Evolutionary conservation across 2,329 filamentous ascomycete genomes (phyloP).

Genomic region (Immersiporthe knoxdaviesiana): DNA sequence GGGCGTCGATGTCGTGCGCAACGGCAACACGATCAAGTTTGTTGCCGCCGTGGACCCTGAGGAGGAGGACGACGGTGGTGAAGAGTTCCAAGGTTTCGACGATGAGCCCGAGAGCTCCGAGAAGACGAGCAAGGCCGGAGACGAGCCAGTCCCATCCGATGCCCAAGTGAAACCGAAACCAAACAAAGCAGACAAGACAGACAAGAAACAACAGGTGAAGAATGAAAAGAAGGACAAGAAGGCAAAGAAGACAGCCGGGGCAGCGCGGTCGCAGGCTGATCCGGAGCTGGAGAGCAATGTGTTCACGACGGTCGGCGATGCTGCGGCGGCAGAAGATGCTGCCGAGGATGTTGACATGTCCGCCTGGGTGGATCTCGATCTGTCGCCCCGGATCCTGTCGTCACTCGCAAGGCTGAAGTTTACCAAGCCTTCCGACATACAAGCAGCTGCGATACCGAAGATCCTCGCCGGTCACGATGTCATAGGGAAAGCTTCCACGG

Average conservation of each 20-base stretch:
- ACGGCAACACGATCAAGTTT: constrained; percentile 63
- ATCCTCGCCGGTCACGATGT: constrained; percentile 85
- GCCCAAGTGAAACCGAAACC: constrained; percentile 22
- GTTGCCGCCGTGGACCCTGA: constrained; percentile 39
- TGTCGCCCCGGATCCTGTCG: constrained; percentile 73
- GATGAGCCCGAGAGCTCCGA: constrained; percentile 32
- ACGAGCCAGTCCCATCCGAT: constrained; percentile 25
- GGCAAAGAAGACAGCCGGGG: constrained; percentile 41
- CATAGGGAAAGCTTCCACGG: constrained; percentile 93
- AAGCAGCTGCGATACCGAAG: constrained; percentile 77
- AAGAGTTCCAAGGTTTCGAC: constrained; percentile 41
- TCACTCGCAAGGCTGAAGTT: constrained; percentile 82
- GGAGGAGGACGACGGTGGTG: constrained; percentile 35
- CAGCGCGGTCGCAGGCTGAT: constrained; percentile 40
- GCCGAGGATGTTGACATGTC: constrained; percentile 72
- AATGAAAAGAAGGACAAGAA: constrained; percentile 35
- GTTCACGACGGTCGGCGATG: constrained; percentile 60
- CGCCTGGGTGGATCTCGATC: constrained; percentile 74
- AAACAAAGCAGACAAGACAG: constrained; percentile 36
- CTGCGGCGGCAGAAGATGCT: constrained; percentile 49
- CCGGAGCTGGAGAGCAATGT: constrained; percentile 49
- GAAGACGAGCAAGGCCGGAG: constrained; percentile 29
- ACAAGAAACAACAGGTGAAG: constrained; percentile 35
- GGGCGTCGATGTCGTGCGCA: constrained; percentile 80
- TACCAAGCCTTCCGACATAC: constrained; percentile 78